A percentile compares a stretch with the other conserved stretches of the same genome.
Evolutionary conservation across 2,329 filamentous ascomycete genomes (phyloP).

Genomic region (Colletotrichum agaves): DNA sequence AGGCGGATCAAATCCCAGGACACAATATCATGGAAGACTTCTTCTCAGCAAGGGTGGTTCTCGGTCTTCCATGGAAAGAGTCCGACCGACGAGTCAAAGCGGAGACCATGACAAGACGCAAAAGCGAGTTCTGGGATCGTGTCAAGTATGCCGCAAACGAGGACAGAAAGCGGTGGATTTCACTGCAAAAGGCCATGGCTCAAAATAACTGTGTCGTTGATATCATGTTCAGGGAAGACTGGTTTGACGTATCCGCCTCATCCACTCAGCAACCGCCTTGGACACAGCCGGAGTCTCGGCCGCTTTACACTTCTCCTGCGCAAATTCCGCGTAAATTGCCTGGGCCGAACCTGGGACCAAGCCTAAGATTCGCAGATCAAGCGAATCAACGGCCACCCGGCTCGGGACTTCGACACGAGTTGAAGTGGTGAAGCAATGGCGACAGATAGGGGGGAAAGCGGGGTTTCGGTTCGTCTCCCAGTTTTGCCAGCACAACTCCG

Average conservation of each 20-base stretch:
- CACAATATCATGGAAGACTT: conserved; percentile 20
- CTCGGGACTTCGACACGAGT: conserved; percentile 27
- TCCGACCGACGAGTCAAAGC: conserved; percentile 5
- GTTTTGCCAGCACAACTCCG: too few relatives aligned
- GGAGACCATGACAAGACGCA: not conserved
- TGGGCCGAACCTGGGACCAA: not conserved
- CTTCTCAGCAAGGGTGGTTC: conserved; percentile 11
- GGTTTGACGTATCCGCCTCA: conserved; percentile 4
- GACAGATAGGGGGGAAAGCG: not conserved
- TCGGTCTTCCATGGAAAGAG: conserved; percentile 20
- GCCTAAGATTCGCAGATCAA: not conserved
- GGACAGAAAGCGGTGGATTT: conserved; percentile 27
- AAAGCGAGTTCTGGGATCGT: conserved; percentile 29
- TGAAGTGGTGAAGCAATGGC: not conserved
- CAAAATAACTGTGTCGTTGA: conserved; percentile 32
- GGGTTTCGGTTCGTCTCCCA: too few relatives aligned
- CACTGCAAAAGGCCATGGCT: conserved; percentile 32
- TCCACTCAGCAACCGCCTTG: not conserved
- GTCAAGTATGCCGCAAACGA: not conserved
- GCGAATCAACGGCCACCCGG: not conserved
- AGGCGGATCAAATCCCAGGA: conserved; percentile 1
- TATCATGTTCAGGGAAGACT: conserved; percentile 20
- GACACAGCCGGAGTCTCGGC: not conserved
- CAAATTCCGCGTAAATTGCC: not conserved
- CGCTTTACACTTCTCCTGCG: not conserved